Base-by-base conservation (phyloP, 108 stramenopile species). In the Ochromonas danica region DNA sequence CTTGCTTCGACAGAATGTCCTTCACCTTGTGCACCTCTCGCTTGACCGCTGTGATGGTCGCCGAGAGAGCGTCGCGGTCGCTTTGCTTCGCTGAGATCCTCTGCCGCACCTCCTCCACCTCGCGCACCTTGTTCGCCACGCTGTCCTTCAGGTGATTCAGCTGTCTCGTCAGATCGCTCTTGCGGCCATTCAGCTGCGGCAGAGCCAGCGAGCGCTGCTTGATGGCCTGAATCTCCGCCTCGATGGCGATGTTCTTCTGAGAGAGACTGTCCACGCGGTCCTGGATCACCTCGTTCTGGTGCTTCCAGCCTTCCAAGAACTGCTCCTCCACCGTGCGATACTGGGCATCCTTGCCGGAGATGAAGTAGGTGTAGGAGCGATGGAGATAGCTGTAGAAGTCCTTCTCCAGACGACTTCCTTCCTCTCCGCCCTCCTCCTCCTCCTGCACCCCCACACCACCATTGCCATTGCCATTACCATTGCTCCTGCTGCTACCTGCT, bases 321-420 rank as follows among this genome's bases (percentile, higher is more conserved):
- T 88, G 83, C 6, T 41, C 45, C 81, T 85, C 83, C 3, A 97
- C 83, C 35, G 86, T 87, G 35, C 89, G 89, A 71, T 83, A 85
- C 71, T 71, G 62, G 41, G 88, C 91, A 74, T 94, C 93, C 78
- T 94, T 92, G 10, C 94, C 91, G 36, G 83, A 71, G 65, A 99
- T 84, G 84, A 96, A 99, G 28, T 91, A 88, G 42, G 77, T 71
- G 87, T 97, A 96, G 36, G 92, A 84, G 36, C 84, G 79, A 40
- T 84, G 80, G 31, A 98, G 71, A 81, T 91, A 99, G 40, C 83
- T 78, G 78, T 95, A 93, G 81, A 94, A 97, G 27, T 86, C 91
- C 62, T 83, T 81, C 62, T 89, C 91, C 22, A 86, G 87, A 39
- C 92, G 71, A 78, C 36, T 27, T 39, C 3, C 25, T 6, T 57